phyloP scores from a whole-genome alignment of 176 grass and related monocot genomes.

The Echinochloa phyllopogon region DNA sequence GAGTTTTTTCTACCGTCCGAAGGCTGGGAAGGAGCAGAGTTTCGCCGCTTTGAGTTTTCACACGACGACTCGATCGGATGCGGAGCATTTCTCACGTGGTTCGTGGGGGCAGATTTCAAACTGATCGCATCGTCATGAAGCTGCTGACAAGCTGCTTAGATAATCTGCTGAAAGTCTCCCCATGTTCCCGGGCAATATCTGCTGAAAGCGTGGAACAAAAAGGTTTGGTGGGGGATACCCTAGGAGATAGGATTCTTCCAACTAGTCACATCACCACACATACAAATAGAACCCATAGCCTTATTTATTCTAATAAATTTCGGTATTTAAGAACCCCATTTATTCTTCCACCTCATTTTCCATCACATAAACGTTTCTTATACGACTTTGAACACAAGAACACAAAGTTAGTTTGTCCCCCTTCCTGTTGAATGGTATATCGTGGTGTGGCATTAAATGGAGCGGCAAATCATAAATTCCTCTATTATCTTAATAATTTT shows the following conservation, averaged over 20 bases:
- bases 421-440: too few relatives aligned
- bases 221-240: not conserved
- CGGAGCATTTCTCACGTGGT: constrained; percentile 4
- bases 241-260: too few relatives aligned
- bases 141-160: not conserved
- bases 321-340: too few relatives aligned
- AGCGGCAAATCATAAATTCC: not conserved
- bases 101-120: not conserved
- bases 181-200: not conserved
- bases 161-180: not conserved
- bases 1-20: not conserved
- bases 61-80: not conserved
- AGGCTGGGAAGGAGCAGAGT: not conserved
- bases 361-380: too few relatives aligned
- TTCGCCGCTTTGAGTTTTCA: not conserved
- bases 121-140: not conserved
- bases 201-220: not conserved
- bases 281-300: too few relatives aligned
- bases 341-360: too few relatives aligned
- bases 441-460: too few relatives aligned
- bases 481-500: not conserved
- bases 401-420: too few relatives aligned
- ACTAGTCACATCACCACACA: too few relatives aligned
- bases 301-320: too few relatives aligned
- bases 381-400: not conserved